Conservation (phyloP, 768 basidiomycete species). For the Lepiota venenata region DNA sequence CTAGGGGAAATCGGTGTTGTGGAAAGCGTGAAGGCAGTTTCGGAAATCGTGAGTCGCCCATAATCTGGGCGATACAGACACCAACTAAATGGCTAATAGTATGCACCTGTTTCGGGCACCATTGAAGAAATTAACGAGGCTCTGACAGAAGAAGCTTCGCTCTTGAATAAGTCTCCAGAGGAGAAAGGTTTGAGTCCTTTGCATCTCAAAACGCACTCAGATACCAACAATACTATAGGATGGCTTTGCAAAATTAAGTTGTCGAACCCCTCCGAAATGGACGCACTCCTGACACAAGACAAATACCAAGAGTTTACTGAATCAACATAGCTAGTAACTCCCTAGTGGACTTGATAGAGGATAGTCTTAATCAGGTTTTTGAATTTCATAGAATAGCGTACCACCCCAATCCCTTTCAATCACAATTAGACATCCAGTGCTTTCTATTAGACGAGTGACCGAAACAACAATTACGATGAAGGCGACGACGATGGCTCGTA, state of each 20-base stretch:
- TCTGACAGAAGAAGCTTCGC: constrained; percentile 63
- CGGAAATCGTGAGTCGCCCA: constrained; percentile 67
- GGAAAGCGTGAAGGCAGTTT: constrained; percentile 95
- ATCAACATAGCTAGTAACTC: constrained; percentile 22
- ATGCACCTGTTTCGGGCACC: constrained; percentile 88
- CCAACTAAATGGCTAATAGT: constrained; percentile 42
- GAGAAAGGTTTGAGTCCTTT: constrained; percentile 57
- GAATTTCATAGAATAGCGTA: not conserved
- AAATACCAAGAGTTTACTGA: constrained; percentile 54
- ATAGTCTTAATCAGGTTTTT: not conserved
- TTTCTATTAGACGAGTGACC: constrained; percentile 3
- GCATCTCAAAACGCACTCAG: not conserved
- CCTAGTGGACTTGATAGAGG: not conserved
- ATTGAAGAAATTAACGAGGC: constrained; percentile 76
- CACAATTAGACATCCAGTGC: not conserved
- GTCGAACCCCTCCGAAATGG: constrained; percentile 75
- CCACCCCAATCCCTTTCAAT: no score
- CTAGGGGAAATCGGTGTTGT: constrained; percentile 87
- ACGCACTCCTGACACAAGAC: constrained; percentile 67
- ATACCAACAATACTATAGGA: constrained; percentile 41
- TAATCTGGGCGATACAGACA: not conserved
- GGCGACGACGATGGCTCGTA: constrained; percentile 57
- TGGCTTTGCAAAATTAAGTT: constrained; percentile 96
- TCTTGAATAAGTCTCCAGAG: constrained; percentile 89
- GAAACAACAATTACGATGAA: constrained; percentile 15